A percentile compares a stretch with the other conserved stretches of the same genome.
Evolutionary conservation across 164 flowering plant genomes (phyloP).

Genomic region (Nymphaea colorata): DNA sequence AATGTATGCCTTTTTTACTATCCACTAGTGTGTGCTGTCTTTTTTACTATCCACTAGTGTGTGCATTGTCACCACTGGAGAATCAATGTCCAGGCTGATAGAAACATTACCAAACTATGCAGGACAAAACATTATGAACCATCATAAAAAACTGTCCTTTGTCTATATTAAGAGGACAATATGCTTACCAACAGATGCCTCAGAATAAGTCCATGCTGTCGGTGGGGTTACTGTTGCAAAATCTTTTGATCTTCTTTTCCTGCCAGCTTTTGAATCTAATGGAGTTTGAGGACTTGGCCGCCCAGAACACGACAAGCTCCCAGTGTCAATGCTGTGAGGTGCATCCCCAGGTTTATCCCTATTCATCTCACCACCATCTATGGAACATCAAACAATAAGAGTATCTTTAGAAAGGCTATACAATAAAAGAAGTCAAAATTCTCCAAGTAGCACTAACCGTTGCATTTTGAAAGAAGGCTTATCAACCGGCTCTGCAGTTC

Average conservation of each 20-base stretch:
- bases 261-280: background rate
- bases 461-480: conserved; percentile 19
- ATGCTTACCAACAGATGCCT: conserved; percentile 2
- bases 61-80: no score
- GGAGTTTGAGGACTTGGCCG: background rate
- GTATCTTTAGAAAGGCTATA: no score
- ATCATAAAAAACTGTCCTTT: background rate
- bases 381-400: no score
- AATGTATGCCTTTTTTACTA: no score
- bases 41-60: no score
- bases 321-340: background rate
- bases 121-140: background rate
- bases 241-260: conserved; percentile 2
- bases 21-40: no score
- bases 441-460: background rate
- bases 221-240: conserved; percentile 1
- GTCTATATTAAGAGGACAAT: no score
- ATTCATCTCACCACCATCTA: background rate
- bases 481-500: conserved; percentile 48
- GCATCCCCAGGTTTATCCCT: background rate
- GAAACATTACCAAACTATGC: background rate
- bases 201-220: conserved; percentile 2
- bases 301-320: background rate
- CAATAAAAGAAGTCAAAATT: no score
- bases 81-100: no score